Conservation (phyloP, 148 eudicot genomes). For the Spergularia bocconei region DNA sequence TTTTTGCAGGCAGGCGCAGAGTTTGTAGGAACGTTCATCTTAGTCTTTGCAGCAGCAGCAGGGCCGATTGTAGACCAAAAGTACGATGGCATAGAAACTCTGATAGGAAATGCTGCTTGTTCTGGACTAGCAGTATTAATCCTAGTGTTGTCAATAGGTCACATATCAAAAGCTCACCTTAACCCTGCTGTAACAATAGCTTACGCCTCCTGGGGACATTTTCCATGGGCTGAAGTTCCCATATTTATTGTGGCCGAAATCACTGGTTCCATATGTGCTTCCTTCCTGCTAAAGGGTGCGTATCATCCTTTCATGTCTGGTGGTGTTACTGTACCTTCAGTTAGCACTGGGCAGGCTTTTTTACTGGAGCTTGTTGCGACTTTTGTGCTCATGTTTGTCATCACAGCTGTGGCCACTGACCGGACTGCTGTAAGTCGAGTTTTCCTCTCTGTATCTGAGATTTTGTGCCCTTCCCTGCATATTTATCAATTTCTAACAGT, state of each 20-base stretch:
- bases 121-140: conserved; percentile 39
- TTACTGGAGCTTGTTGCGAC: conserved; percentile 36
- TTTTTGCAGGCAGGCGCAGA: conserved; percentile 32
- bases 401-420: conserved; percentile 43
- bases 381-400: conserved; percentile 46
- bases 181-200: conserved; percentile 46
- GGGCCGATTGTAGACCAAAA: conserved; percentile 40
- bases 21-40: conserved; percentile 40
- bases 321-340: conserved; percentile 36
- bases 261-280: conserved; percentile 26
- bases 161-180: conserved; percentile 43
- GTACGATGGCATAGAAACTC: conserved; percentile 27
- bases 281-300: conserved; percentile 35
- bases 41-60: conserved; percentile 40
- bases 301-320: conserved; percentile 38
- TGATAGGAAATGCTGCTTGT: conserved; percentile 40
- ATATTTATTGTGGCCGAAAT: conserved; percentile 27
- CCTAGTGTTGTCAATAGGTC: conserved; percentile 31
- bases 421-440: conserved; percentile 29
- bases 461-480: too few relatives aligned
- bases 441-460: neutral
- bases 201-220: conserved; percentile 30
- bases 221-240: conserved; percentile 43
- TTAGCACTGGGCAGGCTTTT: conserved; percentile 32
- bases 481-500: too few relatives aligned